Percentiles rank a stretch among this genome's conserved stretches.
Conservation (phyloP, 345 rosid species). For the Adansonia digitata region DNA sequence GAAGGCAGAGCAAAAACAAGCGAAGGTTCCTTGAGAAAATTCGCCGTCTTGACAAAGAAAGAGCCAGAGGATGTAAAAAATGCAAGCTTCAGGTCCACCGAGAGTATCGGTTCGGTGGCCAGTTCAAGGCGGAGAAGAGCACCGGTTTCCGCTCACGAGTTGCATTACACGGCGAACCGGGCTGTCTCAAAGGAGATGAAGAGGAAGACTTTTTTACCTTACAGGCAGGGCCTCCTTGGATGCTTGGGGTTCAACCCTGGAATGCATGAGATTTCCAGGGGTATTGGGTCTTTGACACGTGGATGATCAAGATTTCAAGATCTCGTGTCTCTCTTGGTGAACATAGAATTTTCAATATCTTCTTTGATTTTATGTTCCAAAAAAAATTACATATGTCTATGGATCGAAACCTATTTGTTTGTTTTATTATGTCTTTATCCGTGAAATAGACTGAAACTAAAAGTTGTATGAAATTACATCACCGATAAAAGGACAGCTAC, state of each 20-base stretch:
- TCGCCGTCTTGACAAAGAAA: conserved; percentile 41
- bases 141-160: conserved; percentile 67
- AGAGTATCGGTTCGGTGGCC: conserved; percentile 42
- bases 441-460: conserved; percentile 18
- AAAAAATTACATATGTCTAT: background rate
- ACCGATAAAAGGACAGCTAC: background rate
- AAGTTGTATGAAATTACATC: background rate
- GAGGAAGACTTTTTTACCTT: conserved; percentile 82
- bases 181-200: conserved; percentile 83
- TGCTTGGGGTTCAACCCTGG: conserved; percentile 78
- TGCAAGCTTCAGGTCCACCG: conserved; percentile 67
- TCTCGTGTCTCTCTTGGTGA: background rate
- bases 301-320: conserved; percentile 18
- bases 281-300: conserved; percentile 75
- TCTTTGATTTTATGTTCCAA: background rate
- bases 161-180: conserved; percentile 80
- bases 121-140: conserved; percentile 39
- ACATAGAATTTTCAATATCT: background rate
- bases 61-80: conserved; percentile 42
- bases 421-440: conserved; percentile 17
- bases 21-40: conserved; percentile 42
- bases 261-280: conserved; percentile 55
- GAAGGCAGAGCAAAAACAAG: conserved; percentile 63
- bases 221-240: conserved; percentile 82
- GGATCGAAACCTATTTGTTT: conserved; percentile 4